Percentiles rank a stretch among this genome's conserved stretches.
Conservation (phyloP, 352 stramenopile genomes). For the Halophytophthora batemanensis region DNA sequence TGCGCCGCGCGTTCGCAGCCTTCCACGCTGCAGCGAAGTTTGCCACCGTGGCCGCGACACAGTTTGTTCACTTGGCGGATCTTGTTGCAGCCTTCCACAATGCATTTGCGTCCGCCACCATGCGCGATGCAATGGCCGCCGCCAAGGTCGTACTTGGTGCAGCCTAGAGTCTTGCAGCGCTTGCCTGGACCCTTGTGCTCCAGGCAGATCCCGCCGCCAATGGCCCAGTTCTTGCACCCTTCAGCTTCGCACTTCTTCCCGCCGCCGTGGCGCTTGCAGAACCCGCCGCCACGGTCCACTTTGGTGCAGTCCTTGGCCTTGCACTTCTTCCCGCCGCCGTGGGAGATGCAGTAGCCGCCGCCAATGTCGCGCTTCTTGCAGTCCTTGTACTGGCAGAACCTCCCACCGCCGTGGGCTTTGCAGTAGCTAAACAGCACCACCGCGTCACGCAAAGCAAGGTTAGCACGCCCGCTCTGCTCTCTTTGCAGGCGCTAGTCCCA, state of each 20-base stretch:
- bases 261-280: slow-evolving; percentile 82
- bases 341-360: slow-evolving; percentile 80
- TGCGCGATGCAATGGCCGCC: slow-evolving; percentile 85
- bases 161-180: slow-evolving; percentile 74
- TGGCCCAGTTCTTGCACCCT: slow-evolving; percentile 78
- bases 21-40: slow-evolving; percentile 71
- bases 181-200: slow-evolving; percentile 79
- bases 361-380: slow-evolving; percentile 87
- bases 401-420: slow-evolving; percentile 79
- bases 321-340: slow-evolving; percentile 87
- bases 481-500: background rate
- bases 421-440: slow-evolving; percentile 50
- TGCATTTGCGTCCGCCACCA: slow-evolving; percentile 77
- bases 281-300: slow-evolving; percentile 76
- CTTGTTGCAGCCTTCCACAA: slow-evolving; percentile 82
- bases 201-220: slow-evolving; percentile 68
- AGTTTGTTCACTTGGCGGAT: slow-evolving; percentile 85
- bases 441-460: background rate
- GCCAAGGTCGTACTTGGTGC: slow-evolving; percentile 78
- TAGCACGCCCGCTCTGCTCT: background rate
- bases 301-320: slow-evolving; percentile 63
- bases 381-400: slow-evolving; percentile 66
- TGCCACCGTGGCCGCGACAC: slow-evolving; percentile 77
- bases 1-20: slow-evolving; percentile 80
- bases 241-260: slow-evolving; percentile 82